Evolutionary conservation across 2,329 filamentous ascomycete genomes (phyloP), one percentile per base, ranked within the genome.

Genomic region (Pseudogymnoascus sp.): DNA sequence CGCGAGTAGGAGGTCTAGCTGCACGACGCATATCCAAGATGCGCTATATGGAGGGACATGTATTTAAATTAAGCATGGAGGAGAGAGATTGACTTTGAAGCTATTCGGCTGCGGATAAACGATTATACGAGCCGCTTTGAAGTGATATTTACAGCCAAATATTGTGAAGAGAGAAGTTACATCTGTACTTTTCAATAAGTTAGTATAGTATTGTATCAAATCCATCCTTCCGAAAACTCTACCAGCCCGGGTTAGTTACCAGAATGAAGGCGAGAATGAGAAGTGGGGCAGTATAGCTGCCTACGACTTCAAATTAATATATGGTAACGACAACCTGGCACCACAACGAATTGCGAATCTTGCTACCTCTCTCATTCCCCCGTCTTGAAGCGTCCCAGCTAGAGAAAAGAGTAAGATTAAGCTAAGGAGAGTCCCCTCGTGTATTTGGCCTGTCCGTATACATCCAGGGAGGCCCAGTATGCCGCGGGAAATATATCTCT

Each of bases 1-100:
- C 69, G 61, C 69, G 69, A 11, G 69, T 71, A 4, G 70, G 70
- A 67, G 59, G 63, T 44, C 42, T 21, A 44, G 42, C 42, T 23
- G 42, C 12, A 44, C 18, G 42, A 21, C 18, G 42, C 42, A 44
- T 44, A 23, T 44, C 23, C 42, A 23, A 44, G 18, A 23, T 14
- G 18, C 18, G 42, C 18, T 23, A 44, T 44, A 18, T 42, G 16
- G 38, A 16, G 18, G 18, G 11, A 3, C 42, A 44, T 44, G 42
- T 44, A 44, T 23, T 44, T 23, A 4, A 23, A 18, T 31, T 40
- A 7, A 40, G 16, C 7, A 44, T 21, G 16, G 18, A 21, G 21
- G 21, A 21, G 21, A 21, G 40, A 28, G 23, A 14, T 28, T 28
- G 44, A 28, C 23, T n/a, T 28, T 8, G 44, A 50, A 50, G 23